Evolutionary conservation across 306 rosid genomes (phyloP).

Genomic region (Sesbania bispinosa): DNA sequence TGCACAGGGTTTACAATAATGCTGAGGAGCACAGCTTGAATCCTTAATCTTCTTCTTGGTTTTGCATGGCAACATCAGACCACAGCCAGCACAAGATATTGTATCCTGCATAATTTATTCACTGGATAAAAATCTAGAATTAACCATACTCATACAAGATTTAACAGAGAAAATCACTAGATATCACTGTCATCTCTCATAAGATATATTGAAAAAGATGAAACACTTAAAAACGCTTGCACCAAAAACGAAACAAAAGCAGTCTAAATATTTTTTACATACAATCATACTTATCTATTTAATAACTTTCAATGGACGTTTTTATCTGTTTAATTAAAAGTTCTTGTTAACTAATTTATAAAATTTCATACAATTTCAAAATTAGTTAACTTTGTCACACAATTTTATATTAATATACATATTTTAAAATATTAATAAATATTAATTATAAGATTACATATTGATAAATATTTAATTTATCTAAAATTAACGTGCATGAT

Average conservation of each 20-base stretch:
- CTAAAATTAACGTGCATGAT: background rate
- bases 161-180: background rate
- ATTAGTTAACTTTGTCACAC: background rate
- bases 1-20: slow-evolving; percentile 68
- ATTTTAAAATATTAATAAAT: too few species aligned
- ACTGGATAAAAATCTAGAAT: slow-evolving; percentile 15
- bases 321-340: background rate
- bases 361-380: background rate
- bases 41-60: slow-evolving; percentile 52
- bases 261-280: background rate
- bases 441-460: too few species aligned
- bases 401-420: too few species aligned
- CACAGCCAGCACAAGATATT: slow-evolving; percentile 74
- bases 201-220: background rate
- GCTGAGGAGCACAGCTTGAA: slow-evolving; percentile 37
- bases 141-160: background rate
- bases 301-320: too few species aligned
- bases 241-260: background rate
- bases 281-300: background rate
- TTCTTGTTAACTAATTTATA: background rate
- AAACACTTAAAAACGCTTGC: background rate
- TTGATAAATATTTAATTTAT: too few species aligned
- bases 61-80: slow-evolving; percentile 52
- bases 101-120: slow-evolving; percentile 49
- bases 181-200: background rate